phyloP scores from a whole-genome alignment of 352 stramenopile species.

The Albugo candida region DNA sequence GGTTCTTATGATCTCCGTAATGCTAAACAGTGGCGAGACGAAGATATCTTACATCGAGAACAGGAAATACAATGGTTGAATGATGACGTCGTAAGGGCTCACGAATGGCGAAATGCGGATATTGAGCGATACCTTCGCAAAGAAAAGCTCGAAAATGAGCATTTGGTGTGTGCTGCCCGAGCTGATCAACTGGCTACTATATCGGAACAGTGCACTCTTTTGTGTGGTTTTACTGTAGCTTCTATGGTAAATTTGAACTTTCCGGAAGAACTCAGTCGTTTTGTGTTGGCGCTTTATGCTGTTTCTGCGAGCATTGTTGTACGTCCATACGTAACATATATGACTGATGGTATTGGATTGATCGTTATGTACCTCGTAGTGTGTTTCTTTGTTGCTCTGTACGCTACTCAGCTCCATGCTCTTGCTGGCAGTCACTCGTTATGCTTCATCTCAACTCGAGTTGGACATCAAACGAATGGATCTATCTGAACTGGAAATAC shows the following conservation, averaged over 20 bases:
- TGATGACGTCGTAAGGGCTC: slow-evolving; percentile 44
- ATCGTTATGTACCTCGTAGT: slow-evolving; percentile 6
- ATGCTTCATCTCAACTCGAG: slow-evolving; percentile 28
- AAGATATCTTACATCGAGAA: slow-evolving; percentile 41
- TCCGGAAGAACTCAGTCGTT: slow-evolving; percentile 11
- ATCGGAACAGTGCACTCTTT: slow-evolving; percentile 40
- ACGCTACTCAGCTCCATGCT: slow-evolving; percentile 51
- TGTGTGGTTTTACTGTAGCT: slow-evolving; percentile 48
- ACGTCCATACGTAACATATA: too few relatives aligned
- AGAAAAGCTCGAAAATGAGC: slow-evolving; percentile 46
- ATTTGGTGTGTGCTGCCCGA: slow-evolving; percentile 35
- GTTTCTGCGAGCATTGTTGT: slow-evolving; percentile 24
- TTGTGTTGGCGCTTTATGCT: slow-evolving; percentile 25
- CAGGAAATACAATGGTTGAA: slow-evolving; percentile 64
- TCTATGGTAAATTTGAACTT: slow-evolving; percentile 42
- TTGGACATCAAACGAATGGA: slow-evolving; percentile 25
- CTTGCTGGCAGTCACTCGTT: slow-evolving; percentile 44
- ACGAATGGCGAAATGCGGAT: slow-evolving; percentile 45
- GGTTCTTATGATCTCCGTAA: slow-evolving; percentile 60
- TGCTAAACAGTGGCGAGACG: slow-evolving; percentile 55
- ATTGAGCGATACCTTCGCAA: slow-evolving; percentile 38
- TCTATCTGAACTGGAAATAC: slow-evolving; percentile 21
- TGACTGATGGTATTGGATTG: too few relatives aligned
- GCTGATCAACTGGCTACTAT: slow-evolving; percentile 49
- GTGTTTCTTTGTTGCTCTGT: slow-evolving; percentile 28